Evolutionary conservation across 768 basidiomycete species (phyloP).

Genomic region (Amanita jacksonii): DNA sequence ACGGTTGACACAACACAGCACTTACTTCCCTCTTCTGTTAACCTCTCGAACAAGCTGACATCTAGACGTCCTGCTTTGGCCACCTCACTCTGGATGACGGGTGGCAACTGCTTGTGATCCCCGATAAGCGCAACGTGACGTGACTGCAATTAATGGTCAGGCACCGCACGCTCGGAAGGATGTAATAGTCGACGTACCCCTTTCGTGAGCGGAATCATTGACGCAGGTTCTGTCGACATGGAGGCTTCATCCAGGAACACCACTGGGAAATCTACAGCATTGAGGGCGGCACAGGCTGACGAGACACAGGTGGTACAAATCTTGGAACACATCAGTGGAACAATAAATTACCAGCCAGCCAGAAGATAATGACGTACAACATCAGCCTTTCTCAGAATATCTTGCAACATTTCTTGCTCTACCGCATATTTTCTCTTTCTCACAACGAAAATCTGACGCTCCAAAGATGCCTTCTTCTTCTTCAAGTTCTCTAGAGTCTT

Average conservation of each 20-base stretch:
- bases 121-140: slow-evolving; percentile 83
- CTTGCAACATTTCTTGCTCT: slow-evolving; percentile 53
- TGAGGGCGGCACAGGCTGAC: slow-evolving; percentile 54
- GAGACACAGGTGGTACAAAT: slow-evolving; percentile 87
- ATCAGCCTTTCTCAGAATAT: slow-evolving; percentile 57
- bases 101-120: slow-evolving; percentile 95
- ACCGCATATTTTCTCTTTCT: slow-evolving; percentile 41
- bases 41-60: slow-evolving; percentile 79
- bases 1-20: slow-evolving; percentile 8
- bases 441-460: slow-evolving; percentile 18
- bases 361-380: slow-evolving; percentile 42
- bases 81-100: slow-evolving; percentile 71
- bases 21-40: slow-evolving; percentile 77
- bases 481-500: slow-evolving; percentile 25
- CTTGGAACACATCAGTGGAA: slow-evolving; percentile 22
- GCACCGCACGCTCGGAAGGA: too few relatives aligned
- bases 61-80: slow-evolving; percentile 67
- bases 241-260: slow-evolving; percentile 94
- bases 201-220: slow-evolving; percentile 88
- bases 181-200: slow-evolving; percentile 65
- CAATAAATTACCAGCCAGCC: neutral
- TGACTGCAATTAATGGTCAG: slow-evolving; percentile 54
- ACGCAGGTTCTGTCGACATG: slow-evolving; percentile 93
- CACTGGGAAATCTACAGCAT: slow-evolving; percentile 79
- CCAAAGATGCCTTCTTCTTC: slow-evolving; percentile 18